A percentile compares a stretch with the other conserved stretches of the same genome.
phyloP scores from a whole-genome alignment of 331 rosid species.

The Erythrophleum ivorense region DNA sequence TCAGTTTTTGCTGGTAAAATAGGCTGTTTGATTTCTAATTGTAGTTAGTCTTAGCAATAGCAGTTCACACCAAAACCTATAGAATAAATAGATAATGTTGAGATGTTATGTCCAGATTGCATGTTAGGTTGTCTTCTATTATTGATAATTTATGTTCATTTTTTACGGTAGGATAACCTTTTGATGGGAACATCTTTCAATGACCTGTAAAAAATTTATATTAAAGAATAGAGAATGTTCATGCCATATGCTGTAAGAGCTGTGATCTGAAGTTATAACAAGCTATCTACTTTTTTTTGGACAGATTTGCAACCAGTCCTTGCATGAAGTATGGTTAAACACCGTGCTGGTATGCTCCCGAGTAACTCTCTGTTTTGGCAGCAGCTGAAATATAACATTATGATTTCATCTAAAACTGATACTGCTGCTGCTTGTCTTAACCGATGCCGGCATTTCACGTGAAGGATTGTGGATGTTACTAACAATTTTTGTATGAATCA shows the following conservation, averaged over 20 bases:
- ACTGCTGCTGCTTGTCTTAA: conserved; percentile 22
- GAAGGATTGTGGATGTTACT: conserved; percentile 31
- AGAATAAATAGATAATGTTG: neutral
- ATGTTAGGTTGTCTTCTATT: neutral
- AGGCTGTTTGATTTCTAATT: conserved; percentile 11
- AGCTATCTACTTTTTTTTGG: conserved; percentile 11
- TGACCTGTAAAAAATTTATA: neutral
- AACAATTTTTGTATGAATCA: conserved; percentile 27
- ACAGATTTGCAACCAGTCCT: conserved; percentile 40
- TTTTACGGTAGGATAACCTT: too few species aligned
- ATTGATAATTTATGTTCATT: neutral
- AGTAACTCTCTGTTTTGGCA: conserved; percentile 32
- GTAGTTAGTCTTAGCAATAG: neutral
- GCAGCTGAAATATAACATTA: conserved; percentile 27
- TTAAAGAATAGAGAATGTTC: neutral
- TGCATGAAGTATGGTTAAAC: conserved; percentile 28
- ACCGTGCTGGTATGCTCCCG: neutral
- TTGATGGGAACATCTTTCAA: neutral
- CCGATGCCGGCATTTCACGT: conserved; percentile 20
- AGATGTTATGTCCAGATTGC: conserved; percentile 19
- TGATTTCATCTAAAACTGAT: neutral
- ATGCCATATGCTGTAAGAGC: conserved; percentile 1
- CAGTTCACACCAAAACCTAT: neutral
- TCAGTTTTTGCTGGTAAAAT: neutral
- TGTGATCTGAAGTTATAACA: neutral